Conservation (phyloP, 768 basidiomycete genomes). For the Leccinum subgranulosum region DNA sequence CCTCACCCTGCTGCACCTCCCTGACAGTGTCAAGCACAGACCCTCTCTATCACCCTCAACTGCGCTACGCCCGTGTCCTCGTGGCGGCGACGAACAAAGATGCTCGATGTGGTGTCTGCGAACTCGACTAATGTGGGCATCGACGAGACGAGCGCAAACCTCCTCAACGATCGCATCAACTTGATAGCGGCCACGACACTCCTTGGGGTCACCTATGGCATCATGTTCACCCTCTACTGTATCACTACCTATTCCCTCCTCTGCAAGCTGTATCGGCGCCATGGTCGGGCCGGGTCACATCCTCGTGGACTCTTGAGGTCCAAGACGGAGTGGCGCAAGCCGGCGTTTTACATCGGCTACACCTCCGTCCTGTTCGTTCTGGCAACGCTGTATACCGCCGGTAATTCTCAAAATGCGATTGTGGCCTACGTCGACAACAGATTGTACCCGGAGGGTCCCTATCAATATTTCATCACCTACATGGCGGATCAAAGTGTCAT, state of each 20-base stretch:
- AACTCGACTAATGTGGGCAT: conserved; percentile 6
- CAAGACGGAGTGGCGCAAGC: conserved; percentile 13
- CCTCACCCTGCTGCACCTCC: conserved; percentile 8
- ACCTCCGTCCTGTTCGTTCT: conserved; percentile 27
- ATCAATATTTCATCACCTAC: conserved; percentile 18
- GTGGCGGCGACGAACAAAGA: conserved; percentile 3
- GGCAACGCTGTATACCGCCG: conserved; percentile 25
- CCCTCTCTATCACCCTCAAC: conserved; percentile 1
- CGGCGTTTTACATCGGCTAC: conserved; percentile 26
- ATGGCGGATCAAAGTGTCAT: conserved; percentile 24
- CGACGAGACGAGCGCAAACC: conserved; percentile 1
- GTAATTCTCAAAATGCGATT: conserved; percentile 28
- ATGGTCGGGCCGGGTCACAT: conserved; percentile 2
- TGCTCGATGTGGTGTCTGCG: conserved; percentile 6
- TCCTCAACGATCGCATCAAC: conserved; percentile 23
- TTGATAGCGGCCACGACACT: conserved; percentile 25
- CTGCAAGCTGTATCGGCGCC: conserved; percentile 12
- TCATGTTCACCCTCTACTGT: conserved; percentile 20
- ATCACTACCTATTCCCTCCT: conserved; percentile 17
- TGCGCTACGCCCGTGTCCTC: conserved; percentile 4
- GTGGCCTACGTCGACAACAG: conserved; percentile 31
- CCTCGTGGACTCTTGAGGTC: conserved; percentile 3
- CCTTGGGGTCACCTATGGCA: conserved; percentile 21
- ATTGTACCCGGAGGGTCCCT: conserved; percentile 26
- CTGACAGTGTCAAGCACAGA: background rate